These are phyloP conservation scores for Beverwykella pulmonaria DNA, from an alignment of 495 filamentous ascomycete genomes.

Conservation along the genomic window DNA sequence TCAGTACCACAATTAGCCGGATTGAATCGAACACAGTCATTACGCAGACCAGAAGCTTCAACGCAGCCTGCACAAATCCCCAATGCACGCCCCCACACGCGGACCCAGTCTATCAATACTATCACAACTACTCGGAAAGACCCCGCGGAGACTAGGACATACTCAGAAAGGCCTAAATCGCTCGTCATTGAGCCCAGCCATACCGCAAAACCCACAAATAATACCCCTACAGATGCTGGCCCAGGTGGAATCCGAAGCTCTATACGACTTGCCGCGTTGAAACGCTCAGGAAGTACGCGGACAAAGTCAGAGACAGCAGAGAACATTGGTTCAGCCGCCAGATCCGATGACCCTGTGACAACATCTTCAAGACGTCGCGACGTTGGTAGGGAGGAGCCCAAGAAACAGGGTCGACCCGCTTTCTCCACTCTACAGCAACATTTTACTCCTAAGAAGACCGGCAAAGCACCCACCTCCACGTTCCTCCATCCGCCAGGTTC, in stretches of 20 bases:
- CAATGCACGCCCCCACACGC: slow-evolving; percentile 12
- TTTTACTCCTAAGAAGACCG: slow-evolving; percentile 66
- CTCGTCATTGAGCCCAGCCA: not conserved
- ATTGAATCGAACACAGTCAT: slow-evolving; percentile 27
- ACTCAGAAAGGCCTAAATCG: slow-evolving; percentile 16
- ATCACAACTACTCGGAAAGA: not conserved
- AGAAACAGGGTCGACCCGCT: slow-evolving; percentile 46
- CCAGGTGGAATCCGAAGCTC: slow-evolving; percentile 9
- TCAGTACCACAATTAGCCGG: slow-evolving; percentile 10
- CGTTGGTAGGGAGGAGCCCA: slow-evolving; percentile 14
- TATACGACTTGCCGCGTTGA: slow-evolving; percentile 12
- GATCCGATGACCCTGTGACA: not conserved
- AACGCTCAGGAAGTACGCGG: slow-evolving; percentile 20
- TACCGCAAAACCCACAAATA: not conserved
- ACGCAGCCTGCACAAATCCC: slow-evolving; percentile 5
- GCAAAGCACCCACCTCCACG: slow-evolving; percentile 59
- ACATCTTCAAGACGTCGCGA: slow-evolving; percentile 23
- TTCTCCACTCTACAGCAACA: slow-evolving; percentile 72
- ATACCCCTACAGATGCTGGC: slow-evolving; percentile 2
- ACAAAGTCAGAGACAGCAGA: slow-evolving; percentile 21
- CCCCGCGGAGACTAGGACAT: not conserved
- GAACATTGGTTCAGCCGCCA: slow-evolving; percentile 5
- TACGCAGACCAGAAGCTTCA: slow-evolving; percentile 24
- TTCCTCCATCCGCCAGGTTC: slow-evolving; percentile 50
- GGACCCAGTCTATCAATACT: slow-evolving; percentile 23